phyloP scores from a whole-genome alignment of 148 eudicot genomes.

The Amaranthus cruentus region DNA sequence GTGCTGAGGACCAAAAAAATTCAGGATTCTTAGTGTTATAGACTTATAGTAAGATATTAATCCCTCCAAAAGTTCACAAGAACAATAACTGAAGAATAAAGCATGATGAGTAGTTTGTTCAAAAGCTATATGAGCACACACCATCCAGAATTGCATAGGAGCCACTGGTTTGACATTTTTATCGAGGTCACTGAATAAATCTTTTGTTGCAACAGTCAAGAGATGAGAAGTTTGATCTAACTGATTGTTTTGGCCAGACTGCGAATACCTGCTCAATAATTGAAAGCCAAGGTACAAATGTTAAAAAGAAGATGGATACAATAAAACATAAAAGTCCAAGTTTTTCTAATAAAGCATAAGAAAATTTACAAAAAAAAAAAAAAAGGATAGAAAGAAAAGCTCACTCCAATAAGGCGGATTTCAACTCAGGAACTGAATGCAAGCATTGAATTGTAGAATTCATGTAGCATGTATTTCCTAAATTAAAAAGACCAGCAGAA shows the following conservation, averaged over 20 bases:
- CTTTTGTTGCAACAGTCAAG: slow-evolving; percentile 84
- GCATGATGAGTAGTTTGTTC: not conserved
- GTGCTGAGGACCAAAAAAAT: too few relatives aligned
- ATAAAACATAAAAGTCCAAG: not conserved
- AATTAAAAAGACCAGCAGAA: slow-evolving; percentile 85
- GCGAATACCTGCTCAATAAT: slow-evolving; percentile 60
- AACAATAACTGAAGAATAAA: not conserved
- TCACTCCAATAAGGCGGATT: slow-evolving; percentile 75
- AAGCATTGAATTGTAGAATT: slow-evolving; percentile 92
- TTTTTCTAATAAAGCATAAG: slow-evolving; percentile 6
- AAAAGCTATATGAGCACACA: slow-evolving; percentile 30
- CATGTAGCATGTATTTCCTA: slow-evolving; percentile 98
- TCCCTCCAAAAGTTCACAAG: not conserved
- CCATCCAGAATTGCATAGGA: slow-evolving; percentile 94
- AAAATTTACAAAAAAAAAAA: not conserved
- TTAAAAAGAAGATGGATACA: not conserved
- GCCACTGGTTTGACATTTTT: slow-evolving; percentile 91
- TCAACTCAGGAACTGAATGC: slow-evolving; percentile 95
- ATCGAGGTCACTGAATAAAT: slow-evolving; percentile 83
- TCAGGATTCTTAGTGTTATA: not conserved
- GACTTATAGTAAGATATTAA: not conserved
- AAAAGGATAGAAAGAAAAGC: slow-evolving; percentile 8
- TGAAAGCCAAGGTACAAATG: not conserved
- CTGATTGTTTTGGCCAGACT: slow-evolving; percentile 63
- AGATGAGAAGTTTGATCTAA: slow-evolving; percentile 87